Conservation (phyloP, 352 stramenopile genomes). For the Globisporangium recalcitrans region DNA sequence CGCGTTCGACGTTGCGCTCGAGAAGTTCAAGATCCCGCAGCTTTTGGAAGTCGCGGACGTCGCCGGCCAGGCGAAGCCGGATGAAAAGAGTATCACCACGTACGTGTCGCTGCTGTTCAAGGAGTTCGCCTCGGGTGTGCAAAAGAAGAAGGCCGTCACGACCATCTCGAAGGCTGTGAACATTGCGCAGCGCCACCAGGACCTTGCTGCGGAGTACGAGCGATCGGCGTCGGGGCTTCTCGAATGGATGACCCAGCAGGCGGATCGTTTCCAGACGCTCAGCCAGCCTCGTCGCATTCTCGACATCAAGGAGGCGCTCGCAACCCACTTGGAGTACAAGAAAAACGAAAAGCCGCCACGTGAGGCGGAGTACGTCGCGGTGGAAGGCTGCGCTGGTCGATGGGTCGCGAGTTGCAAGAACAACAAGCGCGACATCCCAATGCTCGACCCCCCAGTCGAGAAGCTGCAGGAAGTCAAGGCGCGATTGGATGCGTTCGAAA, state of each 20-base stretch:
- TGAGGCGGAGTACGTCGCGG: slow-evolving; percentile 75
- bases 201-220: slow-evolving; percentile 71
- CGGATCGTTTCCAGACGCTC: slow-evolving; percentile 70
- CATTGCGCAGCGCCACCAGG: slow-evolving; percentile 86
- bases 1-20: slow-evolving; percentile 79
- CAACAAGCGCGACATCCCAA: slow-evolving; percentile 70
- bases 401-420: slow-evolving; percentile 88
- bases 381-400: slow-evolving; percentile 72
- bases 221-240: slow-evolving; percentile 60
- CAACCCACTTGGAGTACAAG: slow-evolving; percentile 78
- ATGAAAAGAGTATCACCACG: slow-evolving; percentile 91
- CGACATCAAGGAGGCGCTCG: slow-evolving; percentile 62
- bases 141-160: slow-evolving; percentile 88
- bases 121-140: slow-evolving; percentile 85
- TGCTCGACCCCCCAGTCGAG: slow-evolving; percentile 68
- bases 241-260: slow-evolving; percentile 68
- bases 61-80: slow-evolving; percentile 74
- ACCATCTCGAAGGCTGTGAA: slow-evolving; percentile 89
- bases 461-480: slow-evolving; percentile 76
- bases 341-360: slow-evolving; percentile 80
- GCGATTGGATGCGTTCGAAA: slow-evolving; percentile 59
- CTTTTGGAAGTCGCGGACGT: slow-evolving; percentile 86
- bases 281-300: slow-evolving; percentile 59
- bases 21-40: slow-evolving; percentile 85
- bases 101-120: slow-evolving; percentile 90